Conservation (phyloP, 2,329 filamentous ascomycete genomes). For the Diaporthe citri region DNA sequence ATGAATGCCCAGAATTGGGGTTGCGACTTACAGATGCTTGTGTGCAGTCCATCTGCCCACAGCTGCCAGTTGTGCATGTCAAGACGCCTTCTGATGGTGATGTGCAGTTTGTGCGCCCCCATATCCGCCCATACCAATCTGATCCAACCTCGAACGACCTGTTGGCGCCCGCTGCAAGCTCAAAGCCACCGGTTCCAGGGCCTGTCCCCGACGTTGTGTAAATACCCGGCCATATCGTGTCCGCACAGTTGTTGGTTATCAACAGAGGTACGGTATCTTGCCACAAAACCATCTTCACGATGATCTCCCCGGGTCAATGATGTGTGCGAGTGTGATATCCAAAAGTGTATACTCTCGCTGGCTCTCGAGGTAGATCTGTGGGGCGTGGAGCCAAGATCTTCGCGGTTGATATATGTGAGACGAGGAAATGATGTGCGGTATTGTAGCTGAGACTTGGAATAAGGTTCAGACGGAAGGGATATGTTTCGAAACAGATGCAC, state of each 20-base stretch:
- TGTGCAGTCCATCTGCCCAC: slow-evolving; percentile 66
- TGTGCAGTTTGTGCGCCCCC: slow-evolving; percentile 87
- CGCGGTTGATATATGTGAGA: slow-evolving; percentile 7
- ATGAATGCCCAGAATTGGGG: too few species aligned
- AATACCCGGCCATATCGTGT: slow-evolving; percentile 82
- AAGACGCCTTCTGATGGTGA: slow-evolving; percentile 71
- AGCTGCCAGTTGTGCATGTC: slow-evolving; percentile 62
- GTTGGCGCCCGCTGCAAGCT: slow-evolving; percentile 69
- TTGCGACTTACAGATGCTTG: slow-evolving; percentile 27
- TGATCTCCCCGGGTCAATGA: not conserved
- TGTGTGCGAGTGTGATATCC: not conserved
- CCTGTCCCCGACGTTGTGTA: slow-evolving; percentile 79
- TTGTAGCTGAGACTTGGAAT: slow-evolving; percentile 2
- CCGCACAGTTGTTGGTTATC: slow-evolving; percentile 78
- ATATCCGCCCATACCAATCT: slow-evolving; percentile 85
- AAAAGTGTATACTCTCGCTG: not conserved
- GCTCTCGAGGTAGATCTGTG: not conserved
- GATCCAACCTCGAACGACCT: slow-evolving; percentile 74
- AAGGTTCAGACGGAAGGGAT: not conserved
- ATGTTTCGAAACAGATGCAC: slow-evolving; percentile 24
- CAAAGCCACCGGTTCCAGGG: slow-evolving; percentile 77
- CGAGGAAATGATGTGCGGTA: slow-evolving; percentile 1
- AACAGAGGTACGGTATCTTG: slow-evolving; percentile 66
- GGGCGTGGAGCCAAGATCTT: not conserved
- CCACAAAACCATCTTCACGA: slow-evolving; percentile 37